Base-by-base conservation (phyloP, 2,329 filamentous ascomycete species). In the Trichoderma arundinaceum region DNA sequence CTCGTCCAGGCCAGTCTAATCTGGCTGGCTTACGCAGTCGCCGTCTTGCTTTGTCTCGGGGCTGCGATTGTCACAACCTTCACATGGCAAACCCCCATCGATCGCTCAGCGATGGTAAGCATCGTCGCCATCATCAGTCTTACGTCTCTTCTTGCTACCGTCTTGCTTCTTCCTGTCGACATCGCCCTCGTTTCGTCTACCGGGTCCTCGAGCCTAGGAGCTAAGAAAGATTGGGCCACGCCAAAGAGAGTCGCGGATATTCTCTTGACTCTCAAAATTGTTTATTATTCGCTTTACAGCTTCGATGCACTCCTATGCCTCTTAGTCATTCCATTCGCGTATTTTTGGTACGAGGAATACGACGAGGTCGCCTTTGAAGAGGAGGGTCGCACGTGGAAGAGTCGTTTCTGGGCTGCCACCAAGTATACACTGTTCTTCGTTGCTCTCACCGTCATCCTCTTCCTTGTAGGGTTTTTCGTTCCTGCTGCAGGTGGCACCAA, bases 331-430 rank as follows among this genome's bases (percentile, higher is more conserved):
- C 95, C 95, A 0, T 99, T 99, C 75, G 90, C 94, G 54, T 99
- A 99, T 81, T 99, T 99, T 77, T 97, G 91, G 88, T 95, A 96
- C 74, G 95, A 99, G 77, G 95, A 98, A 77, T 96, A 96, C 70
- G 94, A 97, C 73, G 93, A 97, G 79, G 89, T 94, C 19, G 93
- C 93, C 68, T 85, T 90, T 39, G 92, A 96, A 72, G 92, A 96
- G 72, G 91, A 92, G 38, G 88, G 86, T 35, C 89, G 94, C 75
- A 90, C 90, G 2, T 77, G 90, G 66, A 84, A 83, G 7, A 86
- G 88, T 73, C 86, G 92, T 63, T 84, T 98, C 67, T 90, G 89
- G 85, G 89, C 89, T n/a, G 92, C 95, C 4, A 82, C 92, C 75
- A 97, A 96, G 79, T 98, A 97, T 80, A 97, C 95, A 0, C 80